A percentile compares a stretch with the other conserved stretches of the same genome.
Evolutionary conservation across 108 stramenopile species (phyloP).

Genomic region (Nannochloropsis gaditana): DNA sequence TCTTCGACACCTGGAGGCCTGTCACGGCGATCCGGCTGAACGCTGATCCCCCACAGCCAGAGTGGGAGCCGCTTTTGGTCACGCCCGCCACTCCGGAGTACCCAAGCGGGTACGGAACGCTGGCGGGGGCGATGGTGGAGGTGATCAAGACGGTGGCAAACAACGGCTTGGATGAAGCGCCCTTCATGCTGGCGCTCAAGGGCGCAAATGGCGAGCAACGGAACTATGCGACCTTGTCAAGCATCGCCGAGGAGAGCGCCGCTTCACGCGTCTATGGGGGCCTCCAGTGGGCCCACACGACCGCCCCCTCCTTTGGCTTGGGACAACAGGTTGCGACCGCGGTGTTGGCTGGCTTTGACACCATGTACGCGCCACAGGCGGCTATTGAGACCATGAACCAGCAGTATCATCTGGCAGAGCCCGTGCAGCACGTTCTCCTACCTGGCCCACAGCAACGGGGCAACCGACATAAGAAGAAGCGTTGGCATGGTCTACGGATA

Average conservation of each 20-base stretch:
- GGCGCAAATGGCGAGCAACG: background rate
- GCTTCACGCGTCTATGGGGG: background rate
- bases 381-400: background rate
- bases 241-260: background rate
- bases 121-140: background rate
- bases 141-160: background rate
- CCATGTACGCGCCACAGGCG: background rate
- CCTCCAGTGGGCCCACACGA: background rate
- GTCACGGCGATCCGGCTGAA: background rate
- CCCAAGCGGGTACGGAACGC: background rate
- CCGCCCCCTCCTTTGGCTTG: background rate
- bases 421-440: background rate
- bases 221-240: background rate
- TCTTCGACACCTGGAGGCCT: background rate
- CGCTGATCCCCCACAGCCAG: background rate
- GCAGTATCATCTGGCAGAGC: background rate
- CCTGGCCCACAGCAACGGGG: no score
- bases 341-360: background rate
- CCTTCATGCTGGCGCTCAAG: background rate
- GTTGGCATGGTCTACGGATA: background rate
- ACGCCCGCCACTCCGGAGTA: constrained; percentile 1
- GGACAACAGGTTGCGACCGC: background rate
- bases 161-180: background rate
- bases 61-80: background rate
- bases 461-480: no score